These are phyloP conservation scores for Saturnispora diversa DNA, from an alignment of 805 yeast species.

Conservation along the genomic window DNA sequence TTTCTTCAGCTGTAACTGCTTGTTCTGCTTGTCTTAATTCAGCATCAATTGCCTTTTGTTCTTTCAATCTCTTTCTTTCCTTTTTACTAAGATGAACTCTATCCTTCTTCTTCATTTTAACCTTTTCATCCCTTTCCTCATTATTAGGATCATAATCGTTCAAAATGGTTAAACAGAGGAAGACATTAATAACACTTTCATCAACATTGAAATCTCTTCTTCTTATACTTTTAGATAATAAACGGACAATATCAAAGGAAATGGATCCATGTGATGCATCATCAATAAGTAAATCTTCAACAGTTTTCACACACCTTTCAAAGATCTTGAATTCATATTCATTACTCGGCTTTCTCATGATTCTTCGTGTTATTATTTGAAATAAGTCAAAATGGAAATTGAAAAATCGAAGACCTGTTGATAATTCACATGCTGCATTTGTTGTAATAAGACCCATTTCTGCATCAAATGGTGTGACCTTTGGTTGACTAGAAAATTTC, in stretches of 20 bases:
- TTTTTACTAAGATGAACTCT: slow-evolving; percentile 86
- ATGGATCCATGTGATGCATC: slow-evolving; percentile 77
- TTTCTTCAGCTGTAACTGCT: slow-evolving; percentile 77
- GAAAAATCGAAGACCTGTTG: slow-evolving; percentile 63
- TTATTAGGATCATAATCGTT: slow-evolving; percentile 67
- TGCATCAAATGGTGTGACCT: slow-evolving; percentile 29
- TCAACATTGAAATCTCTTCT: slow-evolving; percentile 74
- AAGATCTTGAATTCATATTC: slow-evolving; percentile 44
- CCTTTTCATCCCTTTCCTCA: slow-evolving; percentile 37
- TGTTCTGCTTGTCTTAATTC: slow-evolving; percentile 84
- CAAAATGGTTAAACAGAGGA: slow-evolving; percentile 58
- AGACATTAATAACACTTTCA: slow-evolving; percentile 67
- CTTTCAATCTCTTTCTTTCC: slow-evolving; percentile 81
- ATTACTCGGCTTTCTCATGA: slow-evolving; percentile 49
- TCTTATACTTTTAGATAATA: slow-evolving; percentile 60
- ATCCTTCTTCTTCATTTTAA: slow-evolving; percentile 71
- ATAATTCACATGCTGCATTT: slow-evolving; percentile 73
- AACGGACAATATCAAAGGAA: slow-evolving; percentile 63
- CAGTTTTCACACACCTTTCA: slow-evolving; percentile 49
- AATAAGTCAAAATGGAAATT: slow-evolving; percentile 75
- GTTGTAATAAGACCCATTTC: slow-evolving; percentile 52
- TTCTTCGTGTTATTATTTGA: slow-evolving; percentile 55
- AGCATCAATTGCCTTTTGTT: slow-evolving; percentile 76
- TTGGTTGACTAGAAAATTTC: slow-evolving; percentile 27
- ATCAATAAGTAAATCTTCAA: slow-evolving; percentile 64